Evolutionary conservation across 441 rosid species (phyloP).

Genomic region (Arabidopsis lyrata): DNA sequence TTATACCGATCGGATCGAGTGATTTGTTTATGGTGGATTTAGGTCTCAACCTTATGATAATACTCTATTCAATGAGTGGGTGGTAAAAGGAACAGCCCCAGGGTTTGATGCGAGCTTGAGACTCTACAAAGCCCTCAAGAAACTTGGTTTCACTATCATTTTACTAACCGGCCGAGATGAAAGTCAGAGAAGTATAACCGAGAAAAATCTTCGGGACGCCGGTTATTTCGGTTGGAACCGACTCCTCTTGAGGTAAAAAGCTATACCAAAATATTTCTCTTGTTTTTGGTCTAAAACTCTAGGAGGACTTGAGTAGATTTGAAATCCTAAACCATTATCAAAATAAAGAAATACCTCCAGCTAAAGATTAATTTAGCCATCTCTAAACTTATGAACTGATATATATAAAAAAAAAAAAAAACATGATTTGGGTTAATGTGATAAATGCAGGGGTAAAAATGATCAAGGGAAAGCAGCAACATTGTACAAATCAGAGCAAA

Average conservation of each 20-base stretch:
- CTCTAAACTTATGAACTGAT: not conserved
- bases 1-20: not conserved
- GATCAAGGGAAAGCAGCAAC: slow-evolving; percentile 67
- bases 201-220: slow-evolving; percentile 55
- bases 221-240: slow-evolving; percentile 77
- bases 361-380: not conserved
- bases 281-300: no score
- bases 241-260: slow-evolving; percentile 73
- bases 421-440: not conserved
- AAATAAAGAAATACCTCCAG: no score
- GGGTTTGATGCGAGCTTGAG: slow-evolving; percentile 69
- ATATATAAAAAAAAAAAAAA: not conserved
- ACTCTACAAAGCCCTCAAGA: slow-evolving; percentile 69
- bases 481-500: slow-evolving; percentile 69
- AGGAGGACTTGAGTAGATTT: no score
- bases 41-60: slow-evolving; percentile 62
- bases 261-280: not conserved
- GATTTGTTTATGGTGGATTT: not conserved
- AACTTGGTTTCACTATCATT: slow-evolving; percentile 67
- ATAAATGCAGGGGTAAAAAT: slow-evolving; percentile 44
- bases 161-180: slow-evolving; percentile 79
- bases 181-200: slow-evolving; percentile 62
- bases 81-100: slow-evolving; percentile 68
- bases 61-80: slow-evolving; percentile 58
- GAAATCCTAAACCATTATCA: no score